phyloP scores from a whole-genome alignment of 129 eudicot species.

The Arctium minus region DNA sequence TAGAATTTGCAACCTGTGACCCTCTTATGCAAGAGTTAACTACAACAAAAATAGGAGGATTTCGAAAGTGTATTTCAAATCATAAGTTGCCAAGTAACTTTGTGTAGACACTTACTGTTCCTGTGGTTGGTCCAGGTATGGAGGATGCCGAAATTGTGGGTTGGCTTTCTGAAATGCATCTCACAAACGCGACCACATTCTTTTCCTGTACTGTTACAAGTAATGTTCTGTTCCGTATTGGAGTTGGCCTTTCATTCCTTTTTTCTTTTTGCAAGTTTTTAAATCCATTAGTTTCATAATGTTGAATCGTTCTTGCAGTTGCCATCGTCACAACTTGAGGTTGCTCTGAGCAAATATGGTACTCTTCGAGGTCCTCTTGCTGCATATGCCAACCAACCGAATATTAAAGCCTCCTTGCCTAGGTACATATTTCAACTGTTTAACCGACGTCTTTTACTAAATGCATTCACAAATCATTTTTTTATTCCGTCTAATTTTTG shows the following conservation, averaged over 20 bases:
- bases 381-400: constrained; percentile 72
- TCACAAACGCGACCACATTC: constrained; percentile 98
- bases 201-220: constrained; percentile 73
- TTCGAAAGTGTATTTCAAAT: background rate
- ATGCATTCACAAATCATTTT: background rate
- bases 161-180: constrained; percentile 87
- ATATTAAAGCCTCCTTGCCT: constrained; percentile 53
- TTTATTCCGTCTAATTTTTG: too few relatives aligned
- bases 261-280: background rate
- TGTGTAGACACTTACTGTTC: constrained; percentile 16
- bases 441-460: background rate
- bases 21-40: too few relatives aligned
- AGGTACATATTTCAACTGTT: constrained; percentile 44
- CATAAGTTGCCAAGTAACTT: background rate
- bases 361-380: constrained; percentile 71
- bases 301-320: constrained; percentile 52
- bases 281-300: background rate
- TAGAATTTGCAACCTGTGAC: too few relatives aligned
- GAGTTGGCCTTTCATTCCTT: background rate
- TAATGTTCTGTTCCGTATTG: constrained; percentile 22
- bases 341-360: constrained; percentile 73
- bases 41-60: background rate
- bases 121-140: constrained; percentile 53
- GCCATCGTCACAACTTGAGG: constrained; percentile 87
- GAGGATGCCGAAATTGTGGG: constrained; percentile 94